Conservation (phyloP, 169 alveolate species). For the Cryptosporidium ryanae region DNA sequence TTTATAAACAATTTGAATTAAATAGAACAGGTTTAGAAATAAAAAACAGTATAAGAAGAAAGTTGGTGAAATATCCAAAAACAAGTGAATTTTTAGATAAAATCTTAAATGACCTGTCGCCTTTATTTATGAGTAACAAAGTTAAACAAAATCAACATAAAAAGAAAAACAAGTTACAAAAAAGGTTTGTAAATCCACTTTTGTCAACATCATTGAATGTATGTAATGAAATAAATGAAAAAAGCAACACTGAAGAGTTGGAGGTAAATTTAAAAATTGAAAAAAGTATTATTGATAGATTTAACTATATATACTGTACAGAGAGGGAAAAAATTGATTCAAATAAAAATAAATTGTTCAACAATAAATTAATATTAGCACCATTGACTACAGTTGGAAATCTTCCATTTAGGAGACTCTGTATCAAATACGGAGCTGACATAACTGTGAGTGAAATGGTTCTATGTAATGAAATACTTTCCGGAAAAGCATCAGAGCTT, state of each 20-base stretch:
- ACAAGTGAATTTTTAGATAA: conserved; percentile 24
- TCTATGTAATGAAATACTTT: conserved; percentile 80
- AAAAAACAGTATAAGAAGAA: conserved; percentile 6
- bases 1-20: conserved; percentile 17
- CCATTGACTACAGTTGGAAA: conserved; percentile 85
- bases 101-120: background rate
- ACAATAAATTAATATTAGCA: conserved; percentile 74
- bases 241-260: background rate
- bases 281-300: background rate
- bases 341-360: conserved; percentile 10
- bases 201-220: background rate
- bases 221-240: background rate
- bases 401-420: conserved; percentile 81
- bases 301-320: background rate
- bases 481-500: conserved; percentile 83
- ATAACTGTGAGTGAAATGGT: conserved; percentile 84
- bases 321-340: background rate
- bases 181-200: background rate
- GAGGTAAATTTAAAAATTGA: background rate
- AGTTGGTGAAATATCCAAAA: conserved; percentile 1
- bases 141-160: background rate
- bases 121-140: too few species aligned
- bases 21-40: conserved; percentile 12
- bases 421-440: conserved; percentile 72
- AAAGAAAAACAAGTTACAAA: background rate